phyloP scores from a whole-genome alignment of 129 eudicot species.

The Flaveria trinervia region DNA sequence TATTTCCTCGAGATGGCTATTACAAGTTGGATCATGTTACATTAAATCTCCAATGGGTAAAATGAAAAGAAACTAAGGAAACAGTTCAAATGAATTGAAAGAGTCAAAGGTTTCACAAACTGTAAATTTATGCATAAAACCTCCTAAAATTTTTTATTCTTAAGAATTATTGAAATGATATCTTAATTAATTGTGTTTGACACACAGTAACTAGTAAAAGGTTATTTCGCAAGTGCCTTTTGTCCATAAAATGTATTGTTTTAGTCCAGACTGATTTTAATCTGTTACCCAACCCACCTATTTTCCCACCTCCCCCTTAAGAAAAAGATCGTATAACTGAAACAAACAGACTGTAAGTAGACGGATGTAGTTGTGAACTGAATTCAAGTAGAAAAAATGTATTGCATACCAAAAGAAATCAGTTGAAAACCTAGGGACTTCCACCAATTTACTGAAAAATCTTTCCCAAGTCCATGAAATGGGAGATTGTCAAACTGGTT shows the following conservation, averaged over 20 bases:
- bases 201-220: not conserved
- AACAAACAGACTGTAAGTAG: conserved; percentile 11
- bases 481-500: conserved; percentile 81
- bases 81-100: not conserved
- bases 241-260: not conserved
- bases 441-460: conserved; percentile 91
- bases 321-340: not conserved
- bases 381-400: not conserved
- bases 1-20: conserved; percentile 8
- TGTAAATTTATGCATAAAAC: not conserved
- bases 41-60: not conserved
- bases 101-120: not conserved
- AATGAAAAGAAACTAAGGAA: not conserved
- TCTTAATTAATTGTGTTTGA: not conserved
- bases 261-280: not conserved
- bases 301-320: not conserved
- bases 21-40: not conserved
- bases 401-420: conserved; percentile 66
- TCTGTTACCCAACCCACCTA: conserved; percentile 5
- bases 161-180: not conserved
- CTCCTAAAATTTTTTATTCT: not conserved
- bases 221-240: too few relatives aligned
- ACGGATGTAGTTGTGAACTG: not conserved
- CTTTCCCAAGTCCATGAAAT: conserved; percentile 89
- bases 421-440: conserved; percentile 69